Base-by-base conservation (phyloP, 805 yeast genomes). In the Ogataea haglerorum region DNA sequence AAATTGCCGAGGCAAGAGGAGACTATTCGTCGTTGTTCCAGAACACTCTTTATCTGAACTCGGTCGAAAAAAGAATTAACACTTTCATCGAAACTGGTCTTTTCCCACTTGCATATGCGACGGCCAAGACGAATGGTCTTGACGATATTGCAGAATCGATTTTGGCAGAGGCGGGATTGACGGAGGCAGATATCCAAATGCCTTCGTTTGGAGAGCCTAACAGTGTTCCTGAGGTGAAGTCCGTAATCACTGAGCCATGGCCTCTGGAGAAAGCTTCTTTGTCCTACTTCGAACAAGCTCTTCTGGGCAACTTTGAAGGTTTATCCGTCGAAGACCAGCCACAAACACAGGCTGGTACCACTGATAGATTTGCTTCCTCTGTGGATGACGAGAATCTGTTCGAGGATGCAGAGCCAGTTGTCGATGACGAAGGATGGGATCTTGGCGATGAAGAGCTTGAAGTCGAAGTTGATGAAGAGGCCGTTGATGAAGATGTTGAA, bases 61-160 rank as follows among this genome's bases (percentile, higher is more conserved):
- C 87, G 41, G 73, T 81, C 30, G 82, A 82, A 54, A 78, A 82
- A 58, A 80, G 96, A 60, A 77, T 90, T 28, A 72, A 76, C 51
- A 77, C 84, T 10, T 81, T 85, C 52, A 75, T 83, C 36, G 79
- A 83, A 52, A 80, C 85, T 36, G 96, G 96, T 28, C 73, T 90
- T 65, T 68, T 75, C 36, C 89, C 98, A 6, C 75, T 95, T 54
- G 99, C 98, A 2, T 95, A 90, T 61, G 85, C 96, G 10, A 75
- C 89, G 47, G 97, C 99, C 16, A 86, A 85, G 61, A 71, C 93
- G 21, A 85, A 82, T 52, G 96, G 96, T 3, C 73, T 89, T 48
- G 77, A 72, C 28, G 89, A 79, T 21, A 68, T 82, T 40, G 96
- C 96, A 18, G 76, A 78, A 34, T 73, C 78, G 40, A 83, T 86